These are phyloP conservation scores for Diplodia seriata DNA, from an alignment of 2,329 filamentous ascomycete species.

Conservation along the genomic window DNA sequence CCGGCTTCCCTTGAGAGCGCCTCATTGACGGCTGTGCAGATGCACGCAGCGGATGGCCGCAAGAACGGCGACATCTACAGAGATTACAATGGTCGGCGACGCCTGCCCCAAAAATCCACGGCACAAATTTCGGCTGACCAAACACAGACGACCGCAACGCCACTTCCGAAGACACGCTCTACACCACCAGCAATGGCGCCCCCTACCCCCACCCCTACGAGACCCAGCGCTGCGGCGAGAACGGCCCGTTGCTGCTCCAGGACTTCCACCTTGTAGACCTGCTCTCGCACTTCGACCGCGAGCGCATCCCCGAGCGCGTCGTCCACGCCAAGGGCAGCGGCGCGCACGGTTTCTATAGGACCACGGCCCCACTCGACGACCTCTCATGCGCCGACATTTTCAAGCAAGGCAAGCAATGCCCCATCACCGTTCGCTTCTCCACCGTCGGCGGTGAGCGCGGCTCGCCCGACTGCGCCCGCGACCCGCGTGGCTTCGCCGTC, in stretches of 20 bases:
- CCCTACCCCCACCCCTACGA: slow-evolving; percentile 66
- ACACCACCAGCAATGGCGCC: slow-evolving; percentile 64
- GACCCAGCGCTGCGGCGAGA: slow-evolving; percentile 62
- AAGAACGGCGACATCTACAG: slow-evolving; percentile 49
- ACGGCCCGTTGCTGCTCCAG: slow-evolving; percentile 64
- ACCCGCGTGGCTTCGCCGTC: slow-evolving; percentile 74
- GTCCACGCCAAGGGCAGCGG: slow-evolving; percentile 59
- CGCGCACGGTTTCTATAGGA: slow-evolving; percentile 57
- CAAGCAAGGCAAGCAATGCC: slow-evolving; percentile 72
- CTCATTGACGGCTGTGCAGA: background rate
- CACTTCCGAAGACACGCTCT: slow-evolving; percentile 55
- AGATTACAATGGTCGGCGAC: slow-evolving; percentile 45
- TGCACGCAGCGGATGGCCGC: slow-evolving; percentile 39
- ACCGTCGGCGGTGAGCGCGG: slow-evolving; percentile 78
- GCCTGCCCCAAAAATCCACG: background rate
- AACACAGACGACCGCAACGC: slow-evolving; percentile 52
- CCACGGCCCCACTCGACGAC: slow-evolving; percentile 56
- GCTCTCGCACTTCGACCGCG: slow-evolving; percentile 59
- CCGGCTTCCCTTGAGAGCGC: background rate
- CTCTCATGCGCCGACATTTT: slow-evolving; percentile 56
- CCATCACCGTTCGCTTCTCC: slow-evolving; percentile 72
- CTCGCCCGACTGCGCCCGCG: slow-evolving; percentile 73
- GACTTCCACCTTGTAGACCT: slow-evolving; percentile 59
- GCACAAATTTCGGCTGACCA: slow-evolving; percentile 9
- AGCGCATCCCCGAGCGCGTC: slow-evolving; percentile 59